Evolutionary conservation across 441 rosid genomes (phyloP).

Genomic region (Adansonia gregorii): DNA sequence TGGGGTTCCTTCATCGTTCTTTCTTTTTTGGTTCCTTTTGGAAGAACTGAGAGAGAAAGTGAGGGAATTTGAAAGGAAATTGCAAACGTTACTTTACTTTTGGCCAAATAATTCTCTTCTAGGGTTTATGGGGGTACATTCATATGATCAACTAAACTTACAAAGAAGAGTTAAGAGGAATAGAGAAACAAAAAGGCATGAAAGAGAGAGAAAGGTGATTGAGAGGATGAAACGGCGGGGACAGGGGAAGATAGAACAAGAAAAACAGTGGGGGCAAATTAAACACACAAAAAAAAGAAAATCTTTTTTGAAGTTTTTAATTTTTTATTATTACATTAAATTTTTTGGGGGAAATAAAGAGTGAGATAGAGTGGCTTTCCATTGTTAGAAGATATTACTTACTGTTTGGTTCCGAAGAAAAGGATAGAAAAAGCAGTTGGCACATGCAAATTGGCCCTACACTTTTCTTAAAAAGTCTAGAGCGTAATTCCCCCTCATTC

Average conservation of each 20-base stretch:
- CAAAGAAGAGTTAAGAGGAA: neutral
- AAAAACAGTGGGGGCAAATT: neutral
- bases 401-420: slow-evolving; percentile 1
- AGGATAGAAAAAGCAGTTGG: neutral
- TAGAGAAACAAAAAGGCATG: neutral
- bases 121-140: slow-evolving; percentile 18
- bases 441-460: slow-evolving; percentile 16
- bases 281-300: neutral
- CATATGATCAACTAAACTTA: neutral
- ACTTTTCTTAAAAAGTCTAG: neutral
- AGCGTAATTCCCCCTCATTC: neutral
- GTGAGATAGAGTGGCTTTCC: neutral
- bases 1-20: slow-evolving; percentile 39
- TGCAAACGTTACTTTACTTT: slow-evolving; percentile 15
- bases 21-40: neutral
- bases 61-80: slow-evolving; percentile 29
- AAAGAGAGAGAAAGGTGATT: neutral
- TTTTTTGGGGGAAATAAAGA: neutral
- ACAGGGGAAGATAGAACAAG: neutral
- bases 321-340: neutral
- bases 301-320: neutral
- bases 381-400: neutral
- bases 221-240: slow-evolving; percentile 4
- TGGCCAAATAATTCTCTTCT: neutral
- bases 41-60: neutral